phyloP scores from a whole-genome alignment of 2,329 filamentous ascomycete genomes.

The Gaeumannomyces sp. region DNA sequence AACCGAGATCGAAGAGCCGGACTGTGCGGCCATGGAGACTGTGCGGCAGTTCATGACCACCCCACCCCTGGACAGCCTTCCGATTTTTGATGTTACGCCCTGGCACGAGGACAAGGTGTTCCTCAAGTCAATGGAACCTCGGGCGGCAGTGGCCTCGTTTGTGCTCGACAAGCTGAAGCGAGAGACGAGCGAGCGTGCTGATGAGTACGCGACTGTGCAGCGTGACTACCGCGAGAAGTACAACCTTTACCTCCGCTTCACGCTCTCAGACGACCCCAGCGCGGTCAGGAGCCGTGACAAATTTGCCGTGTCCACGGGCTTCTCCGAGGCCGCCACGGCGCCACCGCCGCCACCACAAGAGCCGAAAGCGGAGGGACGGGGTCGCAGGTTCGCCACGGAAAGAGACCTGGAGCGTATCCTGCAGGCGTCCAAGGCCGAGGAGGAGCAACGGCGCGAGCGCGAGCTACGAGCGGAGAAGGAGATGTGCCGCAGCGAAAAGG shows the following conservation, averaged over 20 bases:
- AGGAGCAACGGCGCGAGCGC: slow-evolving; percentile 64
- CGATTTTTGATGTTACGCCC: slow-evolving; percentile 36
- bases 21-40: slow-evolving; percentile 41
- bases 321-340: slow-evolving; percentile 27
- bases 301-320: slow-evolving; percentile 34
- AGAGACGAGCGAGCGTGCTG: slow-evolving; percentile 29
- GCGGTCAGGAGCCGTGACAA: slow-evolving; percentile 51
- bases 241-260: slow-evolving; percentile 47
- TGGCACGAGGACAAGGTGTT: slow-evolving; percentile 45
- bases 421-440: slow-evolving; percentile 64
- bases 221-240: slow-evolving; percentile 42
- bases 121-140: slow-evolving; percentile 33
- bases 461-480: slow-evolving; percentile 59
- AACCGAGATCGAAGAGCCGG: slow-evolving; percentile 48
- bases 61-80: slow-evolving; percentile 48
- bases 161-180: slow-evolving; percentile 39
- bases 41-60: slow-evolving; percentile 47
- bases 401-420: slow-evolving; percentile 67
- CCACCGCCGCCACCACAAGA: slow-evolving; percentile 40
- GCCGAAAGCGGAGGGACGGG: slow-evolving; percentile 49
- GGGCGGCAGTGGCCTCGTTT: slow-evolving; percentile 36
- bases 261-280: slow-evolving; percentile 47
- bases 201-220: slow-evolving; percentile 33
- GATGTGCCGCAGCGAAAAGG: slow-evolving; percentile 68
- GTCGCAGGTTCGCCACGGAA: slow-evolving; percentile 61